A percentile compares a stretch with the other conserved stretches of the same genome.
These are phyloP conservation scores for Neckera pumila DNA, from an alignment of 225 moss, liverwort and hornwort species.

Conservation along the genomic window DNA sequence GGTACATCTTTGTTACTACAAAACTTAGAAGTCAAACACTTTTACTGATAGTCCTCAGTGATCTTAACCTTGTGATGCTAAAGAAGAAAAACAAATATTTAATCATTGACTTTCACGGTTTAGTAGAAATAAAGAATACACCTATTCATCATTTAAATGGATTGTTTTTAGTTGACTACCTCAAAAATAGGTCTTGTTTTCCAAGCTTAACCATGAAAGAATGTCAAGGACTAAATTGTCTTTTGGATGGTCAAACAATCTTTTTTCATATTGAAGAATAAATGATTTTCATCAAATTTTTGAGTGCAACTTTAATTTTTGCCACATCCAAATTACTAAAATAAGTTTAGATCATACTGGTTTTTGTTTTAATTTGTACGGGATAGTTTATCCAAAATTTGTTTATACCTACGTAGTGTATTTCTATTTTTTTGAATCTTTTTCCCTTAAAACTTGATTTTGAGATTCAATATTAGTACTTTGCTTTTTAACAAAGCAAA, in stretches of 20 bases:
- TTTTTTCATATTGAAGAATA: background rate
- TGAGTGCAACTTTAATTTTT: background rate
- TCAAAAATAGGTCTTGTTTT: background rate
- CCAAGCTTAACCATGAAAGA: background rate
- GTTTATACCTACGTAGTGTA: background rate
- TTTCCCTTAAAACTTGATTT: background rate
- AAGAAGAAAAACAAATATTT: background rate
- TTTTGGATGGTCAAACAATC: background rate
- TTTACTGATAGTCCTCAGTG: background rate
- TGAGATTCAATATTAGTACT: background rate
- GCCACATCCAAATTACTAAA: background rate
- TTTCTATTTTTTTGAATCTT: background rate
- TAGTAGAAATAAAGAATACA: background rate
- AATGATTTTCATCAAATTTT: background rate
- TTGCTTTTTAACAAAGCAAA: background rate
- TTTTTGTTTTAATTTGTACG: background rate
- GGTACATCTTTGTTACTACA: background rate
- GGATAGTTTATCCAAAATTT: background rate
- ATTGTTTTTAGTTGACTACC: background rate
- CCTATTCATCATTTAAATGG: background rate
- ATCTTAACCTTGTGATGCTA: background rate
- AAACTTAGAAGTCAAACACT: accelerated
- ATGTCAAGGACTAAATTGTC: background rate
- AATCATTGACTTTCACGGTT: background rate
- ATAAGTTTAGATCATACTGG: background rate